phyloP scores from a whole-genome alignment of 2,329 filamentous ascomycete species.

The Arthroderma uncinatum region DNA sequence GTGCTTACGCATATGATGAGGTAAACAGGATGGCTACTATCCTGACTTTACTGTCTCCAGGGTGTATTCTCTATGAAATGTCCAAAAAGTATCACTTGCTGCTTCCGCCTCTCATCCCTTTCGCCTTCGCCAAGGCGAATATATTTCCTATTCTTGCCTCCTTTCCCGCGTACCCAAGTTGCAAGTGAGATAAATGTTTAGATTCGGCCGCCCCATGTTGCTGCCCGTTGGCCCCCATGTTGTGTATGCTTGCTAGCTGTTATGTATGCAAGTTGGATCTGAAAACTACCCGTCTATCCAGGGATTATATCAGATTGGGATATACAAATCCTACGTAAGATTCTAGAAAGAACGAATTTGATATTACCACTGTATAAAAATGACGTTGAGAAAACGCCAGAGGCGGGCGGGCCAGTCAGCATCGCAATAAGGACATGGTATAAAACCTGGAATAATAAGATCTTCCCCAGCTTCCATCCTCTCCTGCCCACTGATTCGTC shows the following conservation, averaged over 20 bases:
- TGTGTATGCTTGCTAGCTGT: neutral
- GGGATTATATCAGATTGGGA: neutral
- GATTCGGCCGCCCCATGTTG: no score
- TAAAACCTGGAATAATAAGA: neutral
- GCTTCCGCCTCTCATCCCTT: no score
- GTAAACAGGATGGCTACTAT: neutral
- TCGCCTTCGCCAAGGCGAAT: no score
- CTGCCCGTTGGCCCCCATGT: no score
- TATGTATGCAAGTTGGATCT: neutral
- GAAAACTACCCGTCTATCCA: neutral
- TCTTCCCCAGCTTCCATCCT: neutral
- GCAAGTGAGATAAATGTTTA: no score
- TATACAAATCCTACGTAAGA: neutral
- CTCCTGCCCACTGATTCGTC: neutral
- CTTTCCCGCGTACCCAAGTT: no score
- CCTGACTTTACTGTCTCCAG: neutral
- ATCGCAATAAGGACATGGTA: neutral
- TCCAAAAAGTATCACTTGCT: no score
- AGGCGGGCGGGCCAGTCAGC: neutral
- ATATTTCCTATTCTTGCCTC: no score
- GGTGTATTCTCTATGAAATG: neutral
- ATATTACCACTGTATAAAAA: neutral
- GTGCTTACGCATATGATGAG: constrained; percentile 45
- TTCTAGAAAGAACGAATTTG: neutral
- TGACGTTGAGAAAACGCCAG: neutral